Percentiles rank a stretch among this genome's conserved stretches.
phyloP scores from a whole-genome alignment of 2,329 filamentous ascomycete species.

The Plectosphaerella plurivora region DNA sequence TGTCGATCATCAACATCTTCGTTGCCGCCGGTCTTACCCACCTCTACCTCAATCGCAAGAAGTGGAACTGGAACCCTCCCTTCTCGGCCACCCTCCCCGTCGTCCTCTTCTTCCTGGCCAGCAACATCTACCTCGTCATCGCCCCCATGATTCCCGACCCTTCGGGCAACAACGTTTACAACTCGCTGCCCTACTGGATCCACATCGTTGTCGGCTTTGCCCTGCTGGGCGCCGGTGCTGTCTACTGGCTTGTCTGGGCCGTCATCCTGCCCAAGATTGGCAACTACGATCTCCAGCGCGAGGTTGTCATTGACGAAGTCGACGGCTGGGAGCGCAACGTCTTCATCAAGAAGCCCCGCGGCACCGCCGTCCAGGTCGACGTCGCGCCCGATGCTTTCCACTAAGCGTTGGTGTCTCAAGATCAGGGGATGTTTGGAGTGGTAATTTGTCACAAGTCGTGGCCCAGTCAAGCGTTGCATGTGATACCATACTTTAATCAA shows the following conservation, averaged over 20 bases:
- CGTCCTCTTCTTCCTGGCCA: constrained; percentile 53
- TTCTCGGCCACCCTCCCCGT: constrained; percentile 51
- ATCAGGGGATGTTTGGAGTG: no score
- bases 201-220: constrained; percentile 54
- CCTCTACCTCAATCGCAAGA: constrained; percentile 44
- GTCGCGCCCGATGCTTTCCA: neutral
- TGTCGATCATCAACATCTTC: constrained; percentile 53
- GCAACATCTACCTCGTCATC: constrained; percentile 57
- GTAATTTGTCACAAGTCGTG: no score
- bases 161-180: constrained; percentile 46
- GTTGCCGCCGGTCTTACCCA: constrained; percentile 49
- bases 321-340: constrained; percentile 61
- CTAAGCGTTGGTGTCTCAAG: neutral
- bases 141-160: constrained; percentile 53
- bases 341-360: constrained; percentile 40
- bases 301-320: constrained; percentile 47
- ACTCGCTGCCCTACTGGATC: constrained; percentile 50
- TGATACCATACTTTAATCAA: no score
- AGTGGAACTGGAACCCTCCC: constrained; percentile 49
- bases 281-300: constrained; percentile 50
- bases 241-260: constrained; percentile 56
- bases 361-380: neutral
- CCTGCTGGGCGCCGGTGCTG: constrained; percentile 45
- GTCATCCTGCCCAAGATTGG: constrained; percentile 46
- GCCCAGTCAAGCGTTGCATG: no score